A percentile compares a stretch with the other conserved stretches of the same genome.
Evolutionary conservation across 345 rosid species (phyloP).

Genomic region (Erodium maritimum): DNA sequence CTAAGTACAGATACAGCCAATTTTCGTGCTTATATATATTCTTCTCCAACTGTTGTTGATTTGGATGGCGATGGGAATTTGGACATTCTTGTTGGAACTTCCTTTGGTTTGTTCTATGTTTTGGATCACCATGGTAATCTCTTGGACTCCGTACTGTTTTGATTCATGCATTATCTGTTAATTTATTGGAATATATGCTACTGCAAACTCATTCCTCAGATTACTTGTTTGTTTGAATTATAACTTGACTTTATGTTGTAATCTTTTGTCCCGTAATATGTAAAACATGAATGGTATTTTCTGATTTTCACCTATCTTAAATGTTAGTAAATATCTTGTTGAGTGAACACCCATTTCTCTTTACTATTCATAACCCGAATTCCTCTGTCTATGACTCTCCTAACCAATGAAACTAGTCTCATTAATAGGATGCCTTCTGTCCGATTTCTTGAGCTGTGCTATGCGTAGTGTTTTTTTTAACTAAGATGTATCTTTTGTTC

Average conservation of each 20-base stretch:
- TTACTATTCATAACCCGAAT: neutral
- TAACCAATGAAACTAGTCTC: too few relatives aligned
- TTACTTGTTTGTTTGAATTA: neutral
- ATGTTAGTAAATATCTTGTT: too few relatives aligned
- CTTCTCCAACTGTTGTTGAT: slow-evolving; percentile 93
- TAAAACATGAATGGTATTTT: neutral
- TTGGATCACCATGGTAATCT: slow-evolving; percentile 87
- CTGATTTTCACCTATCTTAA: neutral
- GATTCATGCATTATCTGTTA: neutral
- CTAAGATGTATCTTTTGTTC: slow-evolving; percentile 1
- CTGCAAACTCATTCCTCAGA: neutral
- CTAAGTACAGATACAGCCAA: slow-evolving; percentile 60
- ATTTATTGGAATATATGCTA: neutral
- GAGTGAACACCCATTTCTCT: neutral
- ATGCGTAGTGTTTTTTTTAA: neutral
- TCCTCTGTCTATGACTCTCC: too few relatives aligned
- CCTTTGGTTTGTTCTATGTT: slow-evolving; percentile 89
- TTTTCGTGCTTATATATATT: slow-evolving; percentile 78
- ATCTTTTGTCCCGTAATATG: neutral
- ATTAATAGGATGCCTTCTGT: neutral
- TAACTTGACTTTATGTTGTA: too few relatives aligned
- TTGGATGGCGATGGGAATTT: slow-evolving; percentile 98
- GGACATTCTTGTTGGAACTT: slow-evolving; percentile 97
- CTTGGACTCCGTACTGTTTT: slow-evolving; percentile 3
- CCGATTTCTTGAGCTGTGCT: neutral